Base-by-base conservation (phyloP, 495 filamentous ascomycete genomes). In the Neurospora tetraspora region DNA sequence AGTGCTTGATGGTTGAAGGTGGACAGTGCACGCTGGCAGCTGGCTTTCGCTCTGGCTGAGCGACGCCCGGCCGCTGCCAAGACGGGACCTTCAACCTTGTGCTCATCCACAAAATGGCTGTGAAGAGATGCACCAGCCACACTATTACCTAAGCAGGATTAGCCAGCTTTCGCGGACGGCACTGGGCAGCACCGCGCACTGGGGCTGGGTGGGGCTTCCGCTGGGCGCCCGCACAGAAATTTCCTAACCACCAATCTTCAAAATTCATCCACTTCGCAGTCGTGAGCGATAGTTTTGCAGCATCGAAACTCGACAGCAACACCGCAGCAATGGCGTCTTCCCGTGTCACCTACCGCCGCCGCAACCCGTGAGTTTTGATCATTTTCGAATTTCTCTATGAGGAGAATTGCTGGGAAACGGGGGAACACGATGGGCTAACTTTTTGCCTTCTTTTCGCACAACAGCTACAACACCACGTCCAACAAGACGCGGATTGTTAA, bases 401-500 rank as follows among this genome's bases (percentile, higher is more conserved):
- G 36, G 61, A 69, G 45, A 53, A 70, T 70, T 77, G 59, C 74
- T 37, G 70, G 70, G 36, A 5, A 61, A 38, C 8, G 23, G 39
- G 73, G 31, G 39, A 53, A 70, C 34, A 53, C 45, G 45, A 45
- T 73, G 76, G 74, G 80, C 77, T 75, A 76, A 76, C 77, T 70
- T 34, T 23, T 68, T 5, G 27, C 27, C 7, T 65, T 65, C 14
- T 53, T 53, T 73, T 18, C 45, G n/a, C 59, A 76, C 77, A 65
- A 65, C 27, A 93, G 91, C 79, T 98, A 97, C 91, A 98, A 97
- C 88, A 97, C 95, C 85, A 87, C 89, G 83, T 96, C 93, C 81
- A 98, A 99, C 92, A 94, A 93, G 86, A 94, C 95, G 83, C 92
- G 96, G 82, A 88, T 98, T 83, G 83, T 97, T 86, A 96, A 94